phyloP scores from a whole-genome alignment of 1,139 yeast species.

The Lodderomyces jiufengensis region DNA sequence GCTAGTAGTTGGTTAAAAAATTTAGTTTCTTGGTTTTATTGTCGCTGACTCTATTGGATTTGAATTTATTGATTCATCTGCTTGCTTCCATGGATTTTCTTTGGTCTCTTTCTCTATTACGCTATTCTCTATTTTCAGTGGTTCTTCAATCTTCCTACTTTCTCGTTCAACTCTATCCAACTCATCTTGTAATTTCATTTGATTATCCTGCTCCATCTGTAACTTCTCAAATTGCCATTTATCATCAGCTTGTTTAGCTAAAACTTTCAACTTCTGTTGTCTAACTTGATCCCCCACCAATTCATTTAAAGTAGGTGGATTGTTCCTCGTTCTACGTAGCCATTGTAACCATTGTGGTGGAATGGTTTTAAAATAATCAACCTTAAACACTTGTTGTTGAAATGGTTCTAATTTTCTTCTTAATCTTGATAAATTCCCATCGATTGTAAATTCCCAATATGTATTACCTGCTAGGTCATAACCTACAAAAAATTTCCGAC shows the following conservation, averaged over 20 bases:
- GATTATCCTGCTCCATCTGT: conserved; percentile 32
- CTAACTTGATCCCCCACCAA: conserved; percentile 56
- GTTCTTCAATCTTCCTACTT: background rate
- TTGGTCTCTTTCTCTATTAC: conserved; percentile 3
- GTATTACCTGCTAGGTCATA: conserved; percentile 80
- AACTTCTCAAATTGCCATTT: conserved; percentile 49
- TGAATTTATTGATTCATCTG: conserved; percentile 27
- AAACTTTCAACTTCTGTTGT: conserved; percentile 49
- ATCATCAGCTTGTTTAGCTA: conserved; percentile 59
- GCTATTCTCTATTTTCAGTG: too few relatives aligned
- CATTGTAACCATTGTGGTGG: conserved; percentile 83
- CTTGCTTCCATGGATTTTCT: conserved; percentile 37
- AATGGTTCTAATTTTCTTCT: conserved; percentile 51
- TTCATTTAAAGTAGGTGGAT: conserved; percentile 62
- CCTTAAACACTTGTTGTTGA: conserved; percentile 37
- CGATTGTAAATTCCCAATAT: conserved; percentile 73
- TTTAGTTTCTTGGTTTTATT: conserved; percentile 26
- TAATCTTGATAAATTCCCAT: conserved; percentile 44
- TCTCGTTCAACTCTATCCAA: conserved; percentile 28
- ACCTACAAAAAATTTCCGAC: conserved; percentile 57
- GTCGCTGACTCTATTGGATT: conserved; percentile 35
- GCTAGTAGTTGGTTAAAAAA: background rate
- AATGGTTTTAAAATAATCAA: conserved; percentile 47
- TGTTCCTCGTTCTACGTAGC: conserved; percentile 62
- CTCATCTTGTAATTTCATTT: conserved; percentile 30